Evolutionary conservation across 306 rosid genomes (phyloP).

Genomic region (Ammopiptanthus mongolicus): DNA sequence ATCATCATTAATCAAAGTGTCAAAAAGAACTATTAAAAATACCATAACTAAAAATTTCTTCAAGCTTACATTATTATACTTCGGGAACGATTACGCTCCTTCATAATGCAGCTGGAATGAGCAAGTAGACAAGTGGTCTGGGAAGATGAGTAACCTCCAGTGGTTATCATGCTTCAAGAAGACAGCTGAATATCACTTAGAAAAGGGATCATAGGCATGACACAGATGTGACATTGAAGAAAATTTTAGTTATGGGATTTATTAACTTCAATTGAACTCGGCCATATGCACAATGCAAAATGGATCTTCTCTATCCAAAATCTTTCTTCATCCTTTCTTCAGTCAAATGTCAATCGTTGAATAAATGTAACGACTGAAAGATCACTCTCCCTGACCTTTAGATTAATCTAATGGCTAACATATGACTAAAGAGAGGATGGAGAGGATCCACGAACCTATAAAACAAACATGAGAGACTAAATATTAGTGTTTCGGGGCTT

Average conservation of each 20-base stretch:
- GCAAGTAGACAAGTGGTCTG: neutral
- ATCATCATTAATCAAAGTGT: neutral
- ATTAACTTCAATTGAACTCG: neutral
- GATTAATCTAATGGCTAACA: too few species aligned
- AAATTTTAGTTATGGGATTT: neutral
- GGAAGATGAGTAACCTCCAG: neutral
- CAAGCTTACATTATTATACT: neutral
- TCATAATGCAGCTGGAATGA: neutral
- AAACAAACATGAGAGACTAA: neutral
- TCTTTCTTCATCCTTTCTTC: too few species aligned
- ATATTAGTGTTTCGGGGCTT: neutral
- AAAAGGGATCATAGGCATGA: neutral
- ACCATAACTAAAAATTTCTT: neutral
- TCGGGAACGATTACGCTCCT: neutral
- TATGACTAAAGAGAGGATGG: too few species aligned
- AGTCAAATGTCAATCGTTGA: too few species aligned
- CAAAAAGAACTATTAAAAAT: neutral
- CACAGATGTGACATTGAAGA: neutral
- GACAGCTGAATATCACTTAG: neutral
- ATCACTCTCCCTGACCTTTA: too few species aligned
- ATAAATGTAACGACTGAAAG: too few species aligned
- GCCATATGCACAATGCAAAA: too few species aligned
- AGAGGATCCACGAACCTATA: too few species aligned
- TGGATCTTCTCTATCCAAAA: too few species aligned
- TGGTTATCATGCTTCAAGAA: neutral